Conservation (phyloP, 805 yeast genomes). For the Hanseniaspora valbyensis region DNA sequence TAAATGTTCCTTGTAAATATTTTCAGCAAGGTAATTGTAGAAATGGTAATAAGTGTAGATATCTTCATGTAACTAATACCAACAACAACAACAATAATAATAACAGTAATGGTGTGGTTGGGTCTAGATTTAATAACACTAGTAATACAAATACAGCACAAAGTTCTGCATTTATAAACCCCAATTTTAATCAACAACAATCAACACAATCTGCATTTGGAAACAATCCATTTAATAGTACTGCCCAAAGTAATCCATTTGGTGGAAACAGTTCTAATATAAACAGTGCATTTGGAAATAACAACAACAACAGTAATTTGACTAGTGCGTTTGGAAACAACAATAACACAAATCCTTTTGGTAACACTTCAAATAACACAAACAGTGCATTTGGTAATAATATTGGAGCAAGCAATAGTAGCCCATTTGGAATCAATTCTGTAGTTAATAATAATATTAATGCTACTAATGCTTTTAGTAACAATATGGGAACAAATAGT, state of each 20-base stretch:
- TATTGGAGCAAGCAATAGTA: neutral
- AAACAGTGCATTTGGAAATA: neutral
- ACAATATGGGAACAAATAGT: neutral
- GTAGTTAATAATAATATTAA: neutral
- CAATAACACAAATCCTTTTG: slow-evolving; percentile 16
- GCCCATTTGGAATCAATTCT: slow-evolving; percentile 10
- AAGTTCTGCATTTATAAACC: slow-evolving; percentile 21
- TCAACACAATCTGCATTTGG: slow-evolving; percentile 19
- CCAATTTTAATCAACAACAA: slow-evolving; percentile 20
- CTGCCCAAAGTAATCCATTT: slow-evolving; percentile 18
- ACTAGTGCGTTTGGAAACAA: slow-evolving; percentile 9
- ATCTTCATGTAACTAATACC: slow-evolving; percentile 28
- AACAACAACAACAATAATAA: slow-evolving; percentile 14
- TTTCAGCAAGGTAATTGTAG: slow-evolving; percentile 36
- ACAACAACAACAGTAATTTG: slow-evolving; percentile 14
- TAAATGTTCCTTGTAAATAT: slow-evolving; percentile 33
- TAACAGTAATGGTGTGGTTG: neutral
- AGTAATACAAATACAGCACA: slow-evolving; percentile 11
- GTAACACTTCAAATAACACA: neutral
- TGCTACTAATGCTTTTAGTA: neutral
- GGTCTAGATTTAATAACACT: neutral
- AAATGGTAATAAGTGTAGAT: slow-evolving; percentile 36
- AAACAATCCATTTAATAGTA: neutral
- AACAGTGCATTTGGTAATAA: slow-evolving; percentile 11
- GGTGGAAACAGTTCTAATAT: slow-evolving; percentile 17